Percentiles rank a stretch among this genome's conserved stretches.
Evolutionary conservation across 2,329 filamentous ascomycete genomes (phyloP).

Genomic region (Fusarium floridanum): DNA sequence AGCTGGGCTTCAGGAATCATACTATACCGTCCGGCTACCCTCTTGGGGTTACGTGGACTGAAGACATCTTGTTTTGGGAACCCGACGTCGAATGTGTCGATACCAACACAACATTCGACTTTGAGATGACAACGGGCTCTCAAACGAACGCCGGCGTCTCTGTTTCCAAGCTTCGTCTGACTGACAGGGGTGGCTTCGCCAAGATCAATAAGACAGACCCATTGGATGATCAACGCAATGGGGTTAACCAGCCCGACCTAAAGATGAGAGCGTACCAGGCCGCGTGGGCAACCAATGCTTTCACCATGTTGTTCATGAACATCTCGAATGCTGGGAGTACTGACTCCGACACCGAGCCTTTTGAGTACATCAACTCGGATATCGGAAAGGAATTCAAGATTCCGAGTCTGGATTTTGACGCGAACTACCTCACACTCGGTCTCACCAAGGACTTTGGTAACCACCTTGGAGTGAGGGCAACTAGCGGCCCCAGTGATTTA

Average conservation of each 20-base stretch:
- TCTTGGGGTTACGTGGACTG: constrained; percentile 51
- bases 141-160: not conserved
- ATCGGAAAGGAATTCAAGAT: constrained; percentile 52
- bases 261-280: constrained; percentile 55
- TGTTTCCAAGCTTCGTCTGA: constrained; percentile 46
- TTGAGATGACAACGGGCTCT: constrained; percentile 40
- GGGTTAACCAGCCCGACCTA: constrained; percentile 14
- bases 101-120: constrained; percentile 58
- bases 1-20: constrained; percentile 60
- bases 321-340: constrained; percentile 54
- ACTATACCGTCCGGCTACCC: constrained; percentile 48
- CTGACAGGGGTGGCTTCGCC: constrained; percentile 58
- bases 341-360: constrained; percentile 38
- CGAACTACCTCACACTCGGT: not conserved
- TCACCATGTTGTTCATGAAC: constrained; percentile 55
- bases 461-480: constrained; percentile 1
- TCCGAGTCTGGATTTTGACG: not conserved
- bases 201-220: constrained; percentile 51
- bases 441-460: constrained; percentile 6
- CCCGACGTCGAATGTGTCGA: constrained; percentile 60
- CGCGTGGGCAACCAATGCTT: constrained; percentile 56
- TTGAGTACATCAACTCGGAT: not conserved
- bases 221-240: constrained; percentile 48
- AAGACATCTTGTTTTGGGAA: constrained; percentile 61
- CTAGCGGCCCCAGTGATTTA: not conserved